These are phyloP conservation scores for Plasmodium knowlesi DNA, from an alignment of 169 alveolate species.

Conservation along the genomic window DNA sequence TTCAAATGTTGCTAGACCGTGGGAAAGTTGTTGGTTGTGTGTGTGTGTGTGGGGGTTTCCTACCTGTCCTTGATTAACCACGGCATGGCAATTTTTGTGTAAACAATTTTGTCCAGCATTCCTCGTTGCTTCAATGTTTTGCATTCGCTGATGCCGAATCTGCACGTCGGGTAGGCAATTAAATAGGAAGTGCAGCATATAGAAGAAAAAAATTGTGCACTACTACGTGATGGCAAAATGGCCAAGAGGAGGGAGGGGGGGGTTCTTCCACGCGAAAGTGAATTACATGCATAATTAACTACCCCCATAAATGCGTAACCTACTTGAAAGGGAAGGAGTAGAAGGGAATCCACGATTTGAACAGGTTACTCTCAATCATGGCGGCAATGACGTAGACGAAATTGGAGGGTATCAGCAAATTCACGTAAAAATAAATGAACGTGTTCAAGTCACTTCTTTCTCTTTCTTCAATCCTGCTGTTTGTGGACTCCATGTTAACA, in stretches of 20 bases:
- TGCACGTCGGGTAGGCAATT: background rate
- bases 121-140: constrained; percentile 37
- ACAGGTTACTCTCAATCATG: constrained; percentile 18
- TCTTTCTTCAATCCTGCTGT: constrained; percentile 19
- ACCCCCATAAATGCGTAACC: background rate
- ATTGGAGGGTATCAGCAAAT: constrained; percentile 52
- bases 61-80: constrained; percentile 64
- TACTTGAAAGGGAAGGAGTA: constrained; percentile 55
- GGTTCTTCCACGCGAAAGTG: background rate
- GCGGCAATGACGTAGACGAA: constrained; percentile 41
- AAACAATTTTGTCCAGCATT: constrained; percentile 33
- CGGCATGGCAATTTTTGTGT: constrained; percentile 66
- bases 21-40: no score
- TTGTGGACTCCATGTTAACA: background rate
- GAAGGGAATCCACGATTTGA: constrained; percentile 55
- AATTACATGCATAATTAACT: background rate
- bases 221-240: background rate
- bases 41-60: background rate
- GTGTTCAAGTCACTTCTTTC: constrained; percentile 48
- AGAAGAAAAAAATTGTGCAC: background rate
- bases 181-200: background rate
- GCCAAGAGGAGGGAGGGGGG: background rate
- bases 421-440: constrained; percentile 39
- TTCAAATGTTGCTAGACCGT: background rate
- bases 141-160: constrained; percentile 58